These are phyloP conservation scores for Amauroascus verrucosus DNA, from an alignment of 2,329 filamentous ascomycete genomes.

Conservation along the genomic window DNA sequence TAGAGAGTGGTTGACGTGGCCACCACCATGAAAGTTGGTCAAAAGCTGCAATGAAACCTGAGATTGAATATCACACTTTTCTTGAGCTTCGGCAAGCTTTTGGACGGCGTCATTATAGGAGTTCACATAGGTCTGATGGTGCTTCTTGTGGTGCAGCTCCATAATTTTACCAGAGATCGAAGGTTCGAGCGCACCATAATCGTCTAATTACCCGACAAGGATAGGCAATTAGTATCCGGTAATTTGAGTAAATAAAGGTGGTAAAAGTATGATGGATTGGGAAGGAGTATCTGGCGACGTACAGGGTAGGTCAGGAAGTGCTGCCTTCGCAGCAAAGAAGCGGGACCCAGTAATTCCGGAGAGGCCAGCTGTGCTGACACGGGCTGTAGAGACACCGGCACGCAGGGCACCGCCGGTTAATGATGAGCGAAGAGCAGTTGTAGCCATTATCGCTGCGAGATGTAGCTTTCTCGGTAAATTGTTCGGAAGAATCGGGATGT, in stretches of 20 bases:
- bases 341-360: slow-evolving; percentile 60
- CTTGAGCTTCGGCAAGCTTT: slow-evolving; percentile 53
- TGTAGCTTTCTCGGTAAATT: neutral
- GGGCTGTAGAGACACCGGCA: slow-evolving; percentile 45
- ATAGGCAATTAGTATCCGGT: neutral
- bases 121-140: slow-evolving; percentile 90
- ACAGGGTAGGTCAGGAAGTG: slow-evolving; percentile 80
- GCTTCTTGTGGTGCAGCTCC: slow-evolving; percentile 89
- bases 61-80: slow-evolving; percentile 44
- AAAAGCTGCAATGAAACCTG: slow-evolving; percentile 51
- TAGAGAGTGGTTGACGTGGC: slow-evolving; percentile 53
- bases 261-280: neutral
- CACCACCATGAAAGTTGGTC: slow-evolving; percentile 57
- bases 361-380: slow-evolving; percentile 46
- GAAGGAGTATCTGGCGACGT: slow-evolving; percentile 26
- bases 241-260: neutral
- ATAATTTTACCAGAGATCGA: slow-evolving; percentile 82
- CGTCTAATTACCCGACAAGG: slow-evolving; percentile 49
- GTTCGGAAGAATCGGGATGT: neutral
- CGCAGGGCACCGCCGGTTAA: slow-evolving; percentile 63
- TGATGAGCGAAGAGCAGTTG: slow-evolving; percentile 36
- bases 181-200: slow-evolving; percentile 89
- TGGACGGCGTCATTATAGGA: slow-evolving; percentile 72
- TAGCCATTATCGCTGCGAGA: slow-evolving; percentile 49
- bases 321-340: slow-evolving; percentile 80